Percentiles rank a stretch among this genome's conserved stretches.
These are phyloP conservation scores for Fraxinus platypoda DNA, from an alignment of 305 asterid species.

Conservation along the genomic window DNA sequence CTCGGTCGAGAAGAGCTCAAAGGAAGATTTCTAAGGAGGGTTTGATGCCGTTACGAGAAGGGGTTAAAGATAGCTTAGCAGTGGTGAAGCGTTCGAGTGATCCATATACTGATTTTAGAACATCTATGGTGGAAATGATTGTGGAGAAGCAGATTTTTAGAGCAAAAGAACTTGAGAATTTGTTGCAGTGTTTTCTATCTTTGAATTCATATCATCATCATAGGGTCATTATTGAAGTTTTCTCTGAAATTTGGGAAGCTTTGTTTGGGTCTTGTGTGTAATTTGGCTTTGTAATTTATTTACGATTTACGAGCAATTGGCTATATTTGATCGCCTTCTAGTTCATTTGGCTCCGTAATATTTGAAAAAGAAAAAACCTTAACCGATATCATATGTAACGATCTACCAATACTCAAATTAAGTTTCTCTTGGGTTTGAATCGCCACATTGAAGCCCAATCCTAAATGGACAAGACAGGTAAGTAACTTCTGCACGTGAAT, in stretches of 20 bases:
- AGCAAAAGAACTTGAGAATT: slow-evolving; percentile 36
- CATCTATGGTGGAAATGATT: slow-evolving; percentile 61
- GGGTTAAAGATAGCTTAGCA: slow-evolving; percentile 41
- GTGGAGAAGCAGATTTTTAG: slow-evolving; percentile 44
- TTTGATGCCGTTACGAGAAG: not conserved
- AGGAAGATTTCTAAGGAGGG: not conserved
- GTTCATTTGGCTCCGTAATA: not conserved
- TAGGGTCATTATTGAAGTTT: slow-evolving; percentile 46
- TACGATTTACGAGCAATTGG: not conserved
- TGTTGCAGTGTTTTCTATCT: slow-evolving; percentile 43
- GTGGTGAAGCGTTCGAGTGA: slow-evolving; percentile 53
- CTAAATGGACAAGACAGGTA: not conserved
- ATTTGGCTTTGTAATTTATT: not conserved
- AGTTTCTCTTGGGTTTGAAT: not conserved
- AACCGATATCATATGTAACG: not conserved
- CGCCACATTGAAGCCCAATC: not conserved
- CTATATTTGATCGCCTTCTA: not conserved
- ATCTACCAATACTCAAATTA: not conserved
- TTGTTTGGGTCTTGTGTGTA: slow-evolving; percentile 22
- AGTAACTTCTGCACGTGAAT: not conserved
- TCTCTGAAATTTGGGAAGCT: slow-evolving; percentile 58
- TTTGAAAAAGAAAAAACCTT: not conserved
- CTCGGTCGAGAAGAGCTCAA: not conserved
- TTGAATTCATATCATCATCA: slow-evolving; percentile 51
- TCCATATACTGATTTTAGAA: slow-evolving; percentile 51